Base-by-base conservation (phyloP, 441 rosid species). In the Pelargonium myrrhifolium region DNA sequence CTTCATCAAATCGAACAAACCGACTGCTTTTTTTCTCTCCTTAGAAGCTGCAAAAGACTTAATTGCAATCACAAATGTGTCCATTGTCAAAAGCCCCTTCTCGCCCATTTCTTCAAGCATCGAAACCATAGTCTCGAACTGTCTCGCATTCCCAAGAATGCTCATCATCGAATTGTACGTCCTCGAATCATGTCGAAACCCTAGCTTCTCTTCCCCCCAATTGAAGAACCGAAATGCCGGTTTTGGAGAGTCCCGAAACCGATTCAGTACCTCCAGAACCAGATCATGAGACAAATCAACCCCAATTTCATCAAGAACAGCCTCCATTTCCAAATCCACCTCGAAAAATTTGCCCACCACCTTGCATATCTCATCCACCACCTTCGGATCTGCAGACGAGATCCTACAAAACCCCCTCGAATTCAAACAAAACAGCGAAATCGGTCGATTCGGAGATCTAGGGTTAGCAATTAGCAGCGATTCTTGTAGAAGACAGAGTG, bases 1-100 rank as follows among this genome's bases (percentile, higher is more conserved):
- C 82, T 87, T 93, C 98, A 93, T 93, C 82, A 93, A 68, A 79
- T 93, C 93, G 68, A 93, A 86, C 40, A 93, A 75, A 37, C 88
- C 92, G 65, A 91, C 87, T 35, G 93, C 90, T 76, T 93, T 93
- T 80, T 88, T 86, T 83, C 95, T 86, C 89, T 93, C 97, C 72
- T 88, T 91, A 0, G 96, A 86, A 62, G 89, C 88, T 43, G 93
- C 96, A 68, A 93, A 91, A 64, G 87, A 93, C 68, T 84, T 85
- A 58, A 89, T 86, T 2, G 87, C 87, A 26, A 88, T 89, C 59
- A 71, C 72, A 80, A 89, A 91, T 0, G 96, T 84, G 3, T 89
- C 93, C 88, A 86, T 80, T 0, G 82, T 84, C 83, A 89, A 68
- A 39, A 85, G 55, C 62, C 84, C 85, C 68, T 86, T 82, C 9